Conservation (phyloP, 2,329 filamentous ascomycete genomes). For the Massarina eburnea region DNA sequence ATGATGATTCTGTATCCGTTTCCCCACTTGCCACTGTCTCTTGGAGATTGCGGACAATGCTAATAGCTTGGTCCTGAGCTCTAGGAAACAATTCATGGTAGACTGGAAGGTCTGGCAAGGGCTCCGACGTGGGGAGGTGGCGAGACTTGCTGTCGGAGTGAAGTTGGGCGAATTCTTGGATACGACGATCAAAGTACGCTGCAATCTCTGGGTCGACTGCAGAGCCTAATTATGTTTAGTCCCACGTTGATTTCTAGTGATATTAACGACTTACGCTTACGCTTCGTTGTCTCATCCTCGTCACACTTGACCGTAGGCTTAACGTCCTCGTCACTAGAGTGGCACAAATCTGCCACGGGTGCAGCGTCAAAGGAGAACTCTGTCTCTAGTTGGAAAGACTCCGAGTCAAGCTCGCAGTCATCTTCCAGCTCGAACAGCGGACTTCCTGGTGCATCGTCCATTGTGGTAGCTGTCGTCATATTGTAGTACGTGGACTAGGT, state of each 20-base stretch:
- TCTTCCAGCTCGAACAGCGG: slow-evolving; percentile 1
- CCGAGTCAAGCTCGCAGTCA: not conserved
- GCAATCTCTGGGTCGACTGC: slow-evolving; percentile 1
- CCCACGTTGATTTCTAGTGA: not conserved
- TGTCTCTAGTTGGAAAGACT: not conserved
- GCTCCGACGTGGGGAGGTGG: slow-evolving; percentile 1
- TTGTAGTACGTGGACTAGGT: not conserved
- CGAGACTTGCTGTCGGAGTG: not conserved
- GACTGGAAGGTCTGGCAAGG: not conserved
- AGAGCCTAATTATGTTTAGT: not conserved
- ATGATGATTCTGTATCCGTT: not conserved
- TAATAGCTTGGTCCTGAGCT: not conserved
- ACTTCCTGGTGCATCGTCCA: not conserved
- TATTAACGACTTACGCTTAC: not conserved
- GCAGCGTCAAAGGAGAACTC: not conserved
- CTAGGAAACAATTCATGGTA: slow-evolving; percentile 1
- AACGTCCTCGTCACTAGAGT: not conserved
- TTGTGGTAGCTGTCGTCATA: not conserved
- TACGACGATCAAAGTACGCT: not conserved
- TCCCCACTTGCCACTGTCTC: not conserved
- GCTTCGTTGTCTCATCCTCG: not conserved
- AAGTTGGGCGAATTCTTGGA: not conserved
- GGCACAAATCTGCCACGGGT: not conserved
- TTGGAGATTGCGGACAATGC: not conserved
- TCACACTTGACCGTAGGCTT: not conserved